Base-by-base conservation (phyloP, 1,284 basidiomycete species). In the Microstroma glucosiphilum region DNA sequence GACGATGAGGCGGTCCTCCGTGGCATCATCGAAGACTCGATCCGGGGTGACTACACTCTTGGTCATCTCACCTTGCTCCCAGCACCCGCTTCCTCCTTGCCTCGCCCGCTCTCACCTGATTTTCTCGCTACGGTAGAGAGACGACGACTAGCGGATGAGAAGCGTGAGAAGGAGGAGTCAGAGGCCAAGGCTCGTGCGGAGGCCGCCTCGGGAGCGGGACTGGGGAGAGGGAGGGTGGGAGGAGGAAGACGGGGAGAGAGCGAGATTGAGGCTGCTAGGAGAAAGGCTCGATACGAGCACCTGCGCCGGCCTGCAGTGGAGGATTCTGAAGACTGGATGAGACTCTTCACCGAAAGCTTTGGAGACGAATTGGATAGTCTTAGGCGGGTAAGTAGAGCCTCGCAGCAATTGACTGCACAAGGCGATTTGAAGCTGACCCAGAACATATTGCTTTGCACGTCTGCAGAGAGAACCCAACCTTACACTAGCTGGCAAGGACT, bases 351-450 rank as follows among this genome's bases (percentile, higher is more conserved):
- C 21, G 25, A 25, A 6, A 26, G 25, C 21, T 54, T 54, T 23
- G 51, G 17, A 15, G 51, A 54, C 26, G 51, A 54, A 21, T 25
- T 54, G 51, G 51, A 54, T 13, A 26, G 21, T 21, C 25, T 54
- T 7, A 17, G 51, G 25, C 6, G 51, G 51, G 51, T 54, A 21
- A 54, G 51, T 54, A 13, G 51, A 19, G 13, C 21, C 43, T 21
- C 3, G 6, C 6, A 48, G 13, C 12, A 3, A 48, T 48, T 48
- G 43, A 48, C 51, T 54, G 7, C 8, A 19, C 7, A 6, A 8
- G 8, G 7, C 7, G 19, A 48, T n/a, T 48, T 12, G 46, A 48
- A 12, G 12, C 11, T 23, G n/a, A n/a, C 46, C 46, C 23, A 37
- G 11, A 48, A 7, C 23, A 7, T n/a, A n/a, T 12, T 48, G 46